phyloP scores from a whole-genome alignment of 1,139 yeast species.

The Trichomonascaceae sp. region DNA sequence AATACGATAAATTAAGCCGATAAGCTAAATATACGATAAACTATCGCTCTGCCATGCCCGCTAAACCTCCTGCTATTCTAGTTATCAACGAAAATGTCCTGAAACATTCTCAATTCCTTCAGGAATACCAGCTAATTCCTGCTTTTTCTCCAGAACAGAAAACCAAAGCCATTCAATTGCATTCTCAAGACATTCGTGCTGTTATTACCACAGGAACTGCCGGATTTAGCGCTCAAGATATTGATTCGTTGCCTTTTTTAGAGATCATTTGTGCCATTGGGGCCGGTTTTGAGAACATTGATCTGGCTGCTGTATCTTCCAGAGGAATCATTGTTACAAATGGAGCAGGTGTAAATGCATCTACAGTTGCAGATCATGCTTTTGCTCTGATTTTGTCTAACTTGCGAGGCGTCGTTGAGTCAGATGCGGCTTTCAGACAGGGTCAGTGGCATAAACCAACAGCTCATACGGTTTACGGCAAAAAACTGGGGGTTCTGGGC shows the following conservation, averaged over 20 bases:
- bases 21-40: neutral
- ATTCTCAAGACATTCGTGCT: neutral
- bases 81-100: neutral
- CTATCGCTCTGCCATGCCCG: neutral
- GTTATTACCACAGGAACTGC: neutral
- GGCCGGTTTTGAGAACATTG: neutral
- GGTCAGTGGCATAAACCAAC: conserved; percentile 6
- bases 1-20: neutral
- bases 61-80: neutral
- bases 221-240: neutral
- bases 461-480: conserved; percentile 51
- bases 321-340: conserved; percentile 53
- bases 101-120: neutral
- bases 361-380: conserved; percentile 72
- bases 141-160: neutral
- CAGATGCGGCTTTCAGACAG: conserved; percentile 35
- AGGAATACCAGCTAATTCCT: neutral
- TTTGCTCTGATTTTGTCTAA: conserved; percentile 53
- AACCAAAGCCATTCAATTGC: neutral
- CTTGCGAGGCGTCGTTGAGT: conserved; percentile 53
- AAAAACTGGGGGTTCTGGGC: conserved; percentile 63
- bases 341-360: conserved; percentile 47
- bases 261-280: neutral
- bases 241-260: neutral
- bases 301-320: neutral